phyloP scores from a whole-genome alignment of 164 flowering plant species.

The Tetrastigma voinierianum region DNA sequence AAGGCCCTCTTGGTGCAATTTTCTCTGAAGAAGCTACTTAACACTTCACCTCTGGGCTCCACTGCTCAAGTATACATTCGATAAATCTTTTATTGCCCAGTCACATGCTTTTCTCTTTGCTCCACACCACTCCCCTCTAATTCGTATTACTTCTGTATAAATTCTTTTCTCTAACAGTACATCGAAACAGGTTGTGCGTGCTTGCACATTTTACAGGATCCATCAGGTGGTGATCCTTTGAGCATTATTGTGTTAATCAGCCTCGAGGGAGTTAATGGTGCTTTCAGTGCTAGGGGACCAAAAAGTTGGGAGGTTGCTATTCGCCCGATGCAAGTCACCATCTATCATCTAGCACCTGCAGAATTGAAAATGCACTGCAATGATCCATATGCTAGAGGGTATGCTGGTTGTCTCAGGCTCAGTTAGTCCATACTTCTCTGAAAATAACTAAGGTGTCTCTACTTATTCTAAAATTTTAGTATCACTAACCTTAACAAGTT shows the following conservation, averaged over 20 bases:
- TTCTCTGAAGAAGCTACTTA: constrained; percentile 50
- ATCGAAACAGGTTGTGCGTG: constrained; percentile 54
- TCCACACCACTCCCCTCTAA: not conserved
- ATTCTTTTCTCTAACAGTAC: not conserved
- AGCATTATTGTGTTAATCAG: constrained; percentile 50
- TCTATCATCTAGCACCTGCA: constrained; percentile 74
- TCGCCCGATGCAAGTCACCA: constrained; percentile 80
- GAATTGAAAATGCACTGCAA: constrained; percentile 74
- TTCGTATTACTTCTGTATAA: not conserved
- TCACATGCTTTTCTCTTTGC: not conserved
- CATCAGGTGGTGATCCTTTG: constrained; percentile 45
- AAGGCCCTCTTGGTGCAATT: constrained; percentile 84
- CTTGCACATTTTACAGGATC: constrained; percentile 50
- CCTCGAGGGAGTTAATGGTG: constrained; percentile 72
- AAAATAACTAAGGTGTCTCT: constrained; percentile 4
- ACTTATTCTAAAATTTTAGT: not conserved
- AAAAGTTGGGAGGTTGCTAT: constrained; percentile 82
- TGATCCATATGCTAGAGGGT: constrained; percentile 99
- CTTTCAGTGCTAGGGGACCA: constrained; percentile 72
- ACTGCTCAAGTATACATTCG: constrained; percentile 78
- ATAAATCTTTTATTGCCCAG: not conserved
- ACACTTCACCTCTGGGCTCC: constrained; percentile 88
- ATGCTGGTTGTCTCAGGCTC: constrained; percentile 22
- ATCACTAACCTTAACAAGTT: not conserved
- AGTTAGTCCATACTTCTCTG: constrained; percentile 7